A percentile compares a stretch with the other conserved stretches of the same genome.
Conservation (phyloP, 1,139 yeast genomes). For the Candida labiduridarum region DNA sequence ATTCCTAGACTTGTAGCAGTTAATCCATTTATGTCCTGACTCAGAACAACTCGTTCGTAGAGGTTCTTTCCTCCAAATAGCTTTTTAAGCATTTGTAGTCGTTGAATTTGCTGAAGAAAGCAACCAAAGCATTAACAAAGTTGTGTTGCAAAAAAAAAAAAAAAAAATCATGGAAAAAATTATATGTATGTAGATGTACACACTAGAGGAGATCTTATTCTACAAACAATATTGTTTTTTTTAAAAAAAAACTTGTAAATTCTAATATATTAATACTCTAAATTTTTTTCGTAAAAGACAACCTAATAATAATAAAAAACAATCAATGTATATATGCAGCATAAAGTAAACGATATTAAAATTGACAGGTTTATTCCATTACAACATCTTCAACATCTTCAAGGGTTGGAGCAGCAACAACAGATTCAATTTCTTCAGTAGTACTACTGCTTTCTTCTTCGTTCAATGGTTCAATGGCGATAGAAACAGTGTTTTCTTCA, state of each 20-base stretch:
- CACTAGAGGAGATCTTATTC: too few relatives aligned
- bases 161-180: not conserved
- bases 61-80: slow-evolving; percentile 6
- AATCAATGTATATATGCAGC: slow-evolving; percentile 1
- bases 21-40: slow-evolving; percentile 14
- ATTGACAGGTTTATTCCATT: slow-evolving; percentile 14
- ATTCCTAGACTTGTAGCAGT: slow-evolving; percentile 17
- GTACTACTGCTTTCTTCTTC: slow-evolving; percentile 21
- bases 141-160: slow-evolving; percentile 10
- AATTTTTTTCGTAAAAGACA: not conserved
- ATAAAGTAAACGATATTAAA: not conserved
- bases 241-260: not conserved
- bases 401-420: slow-evolving; percentile 13
- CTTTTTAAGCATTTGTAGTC: slow-evolving; percentile 5
- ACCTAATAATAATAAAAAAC: not conserved
- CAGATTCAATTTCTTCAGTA: slow-evolving; percentile 23
- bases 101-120: not conserved
- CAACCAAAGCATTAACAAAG: not conserved
- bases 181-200: too few relatives aligned
- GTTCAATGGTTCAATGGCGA: slow-evolving; percentile 25
- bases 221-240: not conserved
- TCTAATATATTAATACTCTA: not conserved
- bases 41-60: slow-evolving; percentile 4
- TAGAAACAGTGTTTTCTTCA: slow-evolving; percentile 26
- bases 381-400: slow-evolving; percentile 17